Evolutionary conservation across 768 basidiomycete genomes (phyloP), one percentile per base, ranked within the genome.

Genomic region (Mrakia frigida): DNA sequence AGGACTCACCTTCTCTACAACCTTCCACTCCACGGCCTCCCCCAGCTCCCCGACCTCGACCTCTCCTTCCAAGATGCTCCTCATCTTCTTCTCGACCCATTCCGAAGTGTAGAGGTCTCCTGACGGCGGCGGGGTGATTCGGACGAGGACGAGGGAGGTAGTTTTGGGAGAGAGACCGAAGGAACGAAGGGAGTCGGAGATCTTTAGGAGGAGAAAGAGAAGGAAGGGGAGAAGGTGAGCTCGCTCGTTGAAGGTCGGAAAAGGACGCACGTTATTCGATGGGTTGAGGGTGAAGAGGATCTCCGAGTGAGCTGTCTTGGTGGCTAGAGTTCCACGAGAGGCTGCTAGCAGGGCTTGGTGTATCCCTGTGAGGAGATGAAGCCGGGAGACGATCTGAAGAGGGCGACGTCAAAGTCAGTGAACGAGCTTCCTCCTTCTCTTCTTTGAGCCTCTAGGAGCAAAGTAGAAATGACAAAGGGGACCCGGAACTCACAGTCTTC

Each of bases 261-360:
- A 10, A 23, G 18, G n/a, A 18, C 86, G 68, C 73, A 92, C 93
- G 81, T 95, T 97, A 79, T 92, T 92, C 6, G 89, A 92, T 2
- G 94, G 93, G 79, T 91, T 93, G 68, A 98, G 85, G 31, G 88
- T 84, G 86, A 91, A 94, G n/a, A 98, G 85, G 70, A 98, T 87
- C 83, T 98, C 95, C 0, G 93, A 93, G 81, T 98, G 94, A 0
- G 94, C 84, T 0, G 93, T 93, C 84, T 91, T 92, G 1, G 95
- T 94, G 67, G 90, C 87, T 75, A 96, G 85, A 0, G 84, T 81
- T 31, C 85, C 86, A 59, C 90, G 87, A 3, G 87, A 82, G 39
- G 88, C 86, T 0, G 93, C 88, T 16, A 94, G 84, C n/a, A 93
- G 85, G 0, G 93, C 90, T 80, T 93, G 92, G 73, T 90, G 86